phyloP scores from a whole-genome alignment of 2,329 filamentous ascomycete species.

The Sporothrix mexicana region DNA sequence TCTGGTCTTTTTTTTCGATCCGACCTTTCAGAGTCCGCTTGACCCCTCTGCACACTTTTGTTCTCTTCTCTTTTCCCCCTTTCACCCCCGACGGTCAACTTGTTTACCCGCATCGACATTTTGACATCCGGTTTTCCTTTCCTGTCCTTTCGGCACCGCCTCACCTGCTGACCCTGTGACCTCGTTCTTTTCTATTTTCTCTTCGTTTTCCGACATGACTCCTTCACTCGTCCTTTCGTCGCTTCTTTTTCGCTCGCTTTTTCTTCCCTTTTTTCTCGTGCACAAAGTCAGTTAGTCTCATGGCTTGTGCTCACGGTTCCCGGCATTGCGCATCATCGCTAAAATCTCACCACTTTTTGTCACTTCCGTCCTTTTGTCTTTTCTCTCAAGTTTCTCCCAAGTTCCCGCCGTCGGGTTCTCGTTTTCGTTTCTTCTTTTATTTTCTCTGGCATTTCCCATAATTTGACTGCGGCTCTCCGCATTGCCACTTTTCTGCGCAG shows the following conservation, averaged over 20 bases:
- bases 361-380: not conserved
- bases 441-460: not conserved
- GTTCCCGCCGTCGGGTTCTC: not conserved
- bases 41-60: not conserved
- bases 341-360: conserved; percentile 5
- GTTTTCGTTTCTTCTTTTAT: not conserved
- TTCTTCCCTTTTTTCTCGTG: not conserved
- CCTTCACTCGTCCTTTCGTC: not conserved
- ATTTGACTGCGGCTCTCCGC: not conserved
- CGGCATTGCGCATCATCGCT: conserved; percentile 9
- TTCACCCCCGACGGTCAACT: not conserved
- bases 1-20: not conserved
- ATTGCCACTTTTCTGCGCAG: conserved; percentile 7
- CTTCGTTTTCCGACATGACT: not conserved
- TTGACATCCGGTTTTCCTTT: not conserved
- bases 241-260: not conserved
- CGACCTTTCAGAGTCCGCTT: not conserved
- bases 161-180: conserved; percentile 14
- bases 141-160: not conserved
- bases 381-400: not conserved
- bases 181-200: not conserved
- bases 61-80: not conserved
- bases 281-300: conserved; percentile 1
- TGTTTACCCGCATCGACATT: conserved; percentile 1
- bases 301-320: conserved; percentile 4